These are phyloP conservation scores for Elsinoe perseae DNA, from an alignment of 2,329 filamentous ascomycete genomes.

Conservation along the genomic window DNA sequence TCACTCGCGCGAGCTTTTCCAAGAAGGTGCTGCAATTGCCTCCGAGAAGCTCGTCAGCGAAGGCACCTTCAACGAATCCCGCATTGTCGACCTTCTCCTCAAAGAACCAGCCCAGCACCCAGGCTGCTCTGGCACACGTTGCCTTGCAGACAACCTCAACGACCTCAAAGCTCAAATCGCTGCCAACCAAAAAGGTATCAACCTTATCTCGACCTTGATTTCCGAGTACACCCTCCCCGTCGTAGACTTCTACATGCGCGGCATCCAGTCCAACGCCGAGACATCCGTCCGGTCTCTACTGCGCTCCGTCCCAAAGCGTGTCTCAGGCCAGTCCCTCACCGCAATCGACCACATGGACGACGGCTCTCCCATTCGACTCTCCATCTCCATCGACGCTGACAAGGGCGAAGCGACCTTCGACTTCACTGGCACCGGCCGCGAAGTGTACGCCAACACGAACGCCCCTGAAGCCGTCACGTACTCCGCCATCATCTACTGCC, in stretches of 20 bases:
- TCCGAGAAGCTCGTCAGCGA: constrained; percentile 63
- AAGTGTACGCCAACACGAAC: constrained; percentile 66
- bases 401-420: constrained; percentile 73
- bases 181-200: constrained; percentile 79
- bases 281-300: constrained; percentile 65
- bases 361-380: constrained; percentile 67
- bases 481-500: constrained; percentile 77
- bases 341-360: constrained; percentile 84
- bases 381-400: constrained; percentile 64
- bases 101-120: constrained; percentile 65
- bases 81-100: constrained; percentile 60
- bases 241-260: constrained; percentile 76
- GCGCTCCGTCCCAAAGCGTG: constrained; percentile 61
- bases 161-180: constrained; percentile 82
- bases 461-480: constrained; percentile 76
- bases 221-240: constrained; percentile 69
- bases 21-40: constrained; percentile 51
- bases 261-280: constrained; percentile 74
- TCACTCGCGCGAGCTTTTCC: constrained; percentile 53
- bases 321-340: constrained; percentile 57
- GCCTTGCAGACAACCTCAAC: constrained; percentile 74
- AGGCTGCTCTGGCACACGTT: constrained; percentile 70
- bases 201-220: constrained; percentile 65
- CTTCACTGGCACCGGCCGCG: constrained; percentile 68
- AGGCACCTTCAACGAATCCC: constrained; percentile 69